phyloP scores from a whole-genome alignment of 495 filamentous ascomycete genomes.

The Aspergillus nanangensis region DNA sequence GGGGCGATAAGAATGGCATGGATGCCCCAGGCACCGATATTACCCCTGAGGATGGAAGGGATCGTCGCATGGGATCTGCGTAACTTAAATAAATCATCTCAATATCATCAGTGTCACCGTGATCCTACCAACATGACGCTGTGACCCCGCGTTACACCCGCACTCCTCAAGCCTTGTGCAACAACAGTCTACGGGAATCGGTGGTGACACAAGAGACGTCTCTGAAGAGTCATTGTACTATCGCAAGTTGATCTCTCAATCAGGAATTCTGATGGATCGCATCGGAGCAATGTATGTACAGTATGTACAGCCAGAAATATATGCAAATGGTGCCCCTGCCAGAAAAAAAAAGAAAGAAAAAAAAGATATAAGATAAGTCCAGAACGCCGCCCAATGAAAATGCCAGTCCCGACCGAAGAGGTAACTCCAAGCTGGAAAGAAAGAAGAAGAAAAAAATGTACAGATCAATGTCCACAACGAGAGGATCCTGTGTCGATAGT shows the following conservation, averaged over 20 bases:
- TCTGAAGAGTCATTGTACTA: too few relatives aligned
- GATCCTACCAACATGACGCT: too few relatives aligned
- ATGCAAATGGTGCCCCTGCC: too few relatives aligned
- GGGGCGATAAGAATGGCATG: neutral
- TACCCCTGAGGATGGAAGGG: neutral
- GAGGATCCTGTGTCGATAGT: too few relatives aligned
- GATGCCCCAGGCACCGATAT: conserved; percentile 12
- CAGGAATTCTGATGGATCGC: too few relatives aligned
- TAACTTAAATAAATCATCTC: neutral
- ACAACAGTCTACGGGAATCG: too few relatives aligned
- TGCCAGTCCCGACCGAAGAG: neutral
- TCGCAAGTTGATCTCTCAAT: too few relatives aligned
- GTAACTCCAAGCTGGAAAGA: conserved; percentile 6
- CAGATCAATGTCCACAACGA: neutral
- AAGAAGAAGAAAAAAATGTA: neutral
- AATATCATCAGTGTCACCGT: too few relatives aligned
- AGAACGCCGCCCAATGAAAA: conserved; percentile 6
- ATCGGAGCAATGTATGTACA: too few relatives aligned
- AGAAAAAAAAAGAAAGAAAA: neutral
- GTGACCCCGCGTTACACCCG: too few relatives aligned
- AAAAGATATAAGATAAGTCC: neutral
- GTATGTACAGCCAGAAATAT: too few relatives aligned
- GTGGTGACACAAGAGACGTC: too few relatives aligned
- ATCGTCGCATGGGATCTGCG: neutral
- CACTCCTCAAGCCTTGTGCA: neutral